These are phyloP conservation scores for Hansenula lynferdii DNA, from an alignment of 1,139 yeast species.

Conservation along the genomic window DNA sequence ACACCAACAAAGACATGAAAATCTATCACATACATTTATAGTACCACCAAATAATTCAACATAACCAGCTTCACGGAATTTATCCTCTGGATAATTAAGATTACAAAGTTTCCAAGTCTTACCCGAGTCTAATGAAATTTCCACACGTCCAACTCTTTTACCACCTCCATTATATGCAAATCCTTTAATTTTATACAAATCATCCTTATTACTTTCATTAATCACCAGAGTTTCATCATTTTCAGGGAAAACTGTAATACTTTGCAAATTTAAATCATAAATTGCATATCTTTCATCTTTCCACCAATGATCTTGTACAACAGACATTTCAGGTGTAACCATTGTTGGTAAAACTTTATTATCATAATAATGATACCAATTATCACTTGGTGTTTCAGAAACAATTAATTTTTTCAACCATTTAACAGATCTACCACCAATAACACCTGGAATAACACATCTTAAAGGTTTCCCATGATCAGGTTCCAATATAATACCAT, in stretches of 20 bases:
- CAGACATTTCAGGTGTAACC: conserved; percentile 28
- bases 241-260: conserved; percentile 27
- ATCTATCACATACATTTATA: conserved; percentile 28
- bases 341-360: conserved; percentile 31
- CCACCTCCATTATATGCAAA: conserved; percentile 33
- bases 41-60: conserved; percentile 28
- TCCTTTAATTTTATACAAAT: conserved; percentile 23
- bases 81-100: conserved; percentile 29
- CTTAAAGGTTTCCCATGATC: conserved; percentile 32
- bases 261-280: conserved; percentile 28
- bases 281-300: conserved; percentile 30
- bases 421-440: conserved; percentile 32
- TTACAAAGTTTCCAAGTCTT: conserved; percentile 25
- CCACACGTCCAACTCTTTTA: conserved; percentile 28
- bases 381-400: conserved; percentile 26
- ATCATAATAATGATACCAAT: conserved; percentile 31
- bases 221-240: conserved; percentile 20
- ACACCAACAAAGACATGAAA: conserved; percentile 30
- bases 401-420: conserved; percentile 26
- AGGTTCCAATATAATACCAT: conserved; percentile 27
- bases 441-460: conserved; percentile 29
- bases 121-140: conserved; percentile 28
- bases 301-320: conserved; percentile 26
- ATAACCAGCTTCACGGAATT: conserved; percentile 25
- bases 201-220: conserved; percentile 5